Percentiles rank a stretch among this genome's conserved stretches.
These are phyloP conservation scores for Globisporangium spiculum DNA, from an alignment of 352 stramenopile genomes.

Conservation along the genomic window DNA sequence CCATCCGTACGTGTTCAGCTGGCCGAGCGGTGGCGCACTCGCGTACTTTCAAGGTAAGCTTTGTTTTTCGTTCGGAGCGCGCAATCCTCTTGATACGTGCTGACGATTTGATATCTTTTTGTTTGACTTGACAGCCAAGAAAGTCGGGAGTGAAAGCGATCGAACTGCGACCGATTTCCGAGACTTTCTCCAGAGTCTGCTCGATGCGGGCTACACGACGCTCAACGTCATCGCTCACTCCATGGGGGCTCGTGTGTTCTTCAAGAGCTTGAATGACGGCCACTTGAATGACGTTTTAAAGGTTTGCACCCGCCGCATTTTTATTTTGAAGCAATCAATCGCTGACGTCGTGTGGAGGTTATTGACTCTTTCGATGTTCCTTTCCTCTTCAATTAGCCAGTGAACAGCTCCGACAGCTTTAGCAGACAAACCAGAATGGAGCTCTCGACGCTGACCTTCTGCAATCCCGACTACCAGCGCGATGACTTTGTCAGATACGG, in stretches of 20 bases:
- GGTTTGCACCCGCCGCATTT: constrained; percentile 20
- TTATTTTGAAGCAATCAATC: not conserved
- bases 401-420: constrained; percentile 3
- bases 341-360: not conserved
- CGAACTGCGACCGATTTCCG: constrained; percentile 39
- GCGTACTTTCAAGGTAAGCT: constrained; percentile 31
- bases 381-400: not conserved
- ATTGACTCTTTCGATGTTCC: not conserved
- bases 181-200: constrained; percentile 51
- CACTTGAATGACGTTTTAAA: constrained; percentile 42
- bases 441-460: constrained; percentile 67
- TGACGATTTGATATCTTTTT: not conserved
- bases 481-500: constrained; percentile 59
- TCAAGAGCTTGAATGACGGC: constrained; percentile 43
- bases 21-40: constrained; percentile 33
- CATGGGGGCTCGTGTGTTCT: constrained; percentile 63
- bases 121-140: constrained; percentile 23
- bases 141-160: constrained; percentile 41
- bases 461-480: constrained; percentile 77
- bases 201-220: constrained; percentile 59
- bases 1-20: constrained; percentile 45
- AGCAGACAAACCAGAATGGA: constrained; percentile 19
- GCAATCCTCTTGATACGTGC: not conserved
- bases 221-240: constrained; percentile 67
- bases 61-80: not conserved